These are phyloP conservation scores for Kewa caespitosa DNA, from an alignment of 179 eudicot species.

Conservation along the genomic window DNA sequence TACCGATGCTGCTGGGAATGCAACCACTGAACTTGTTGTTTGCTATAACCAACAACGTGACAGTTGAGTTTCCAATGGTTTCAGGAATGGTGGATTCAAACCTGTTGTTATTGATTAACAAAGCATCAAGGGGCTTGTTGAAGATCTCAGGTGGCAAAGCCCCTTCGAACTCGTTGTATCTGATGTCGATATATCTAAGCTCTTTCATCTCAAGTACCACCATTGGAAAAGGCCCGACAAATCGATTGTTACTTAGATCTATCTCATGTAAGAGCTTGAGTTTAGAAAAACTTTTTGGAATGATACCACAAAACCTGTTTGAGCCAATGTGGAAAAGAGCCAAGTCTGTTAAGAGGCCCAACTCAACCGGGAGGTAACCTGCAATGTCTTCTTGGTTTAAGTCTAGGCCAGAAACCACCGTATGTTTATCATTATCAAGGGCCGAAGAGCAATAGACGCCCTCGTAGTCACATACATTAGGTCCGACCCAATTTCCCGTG, in stretches of 20 bases:
- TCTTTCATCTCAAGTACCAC: conserved; percentile 40
- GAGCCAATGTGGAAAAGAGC: conserved; percentile 68
- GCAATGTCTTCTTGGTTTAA: conserved; percentile 76
- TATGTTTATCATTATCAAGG: conserved; percentile 47
- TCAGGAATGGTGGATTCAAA: conserved; percentile 55
- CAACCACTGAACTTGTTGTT: conserved; percentile 76
- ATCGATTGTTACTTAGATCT: conserved; percentile 82
- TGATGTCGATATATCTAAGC: conserved; percentile 57
- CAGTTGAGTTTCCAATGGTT: conserved; percentile 56
- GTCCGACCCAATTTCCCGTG: conserved; percentile 69
- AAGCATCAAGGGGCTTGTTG: conserved; percentile 56
- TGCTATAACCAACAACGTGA: conserved; percentile 65
- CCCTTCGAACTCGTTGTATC: conserved; percentile 82
- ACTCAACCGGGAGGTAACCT: conserved; percentile 64
- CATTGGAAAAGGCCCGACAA: conserved; percentile 68
- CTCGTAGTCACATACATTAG: conserved; percentile 65
- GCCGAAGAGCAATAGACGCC: conserved; percentile 65
- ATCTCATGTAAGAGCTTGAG: conserved; percentile 47
- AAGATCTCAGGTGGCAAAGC: conserved; percentile 56
- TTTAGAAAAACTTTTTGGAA: conserved; percentile 53
- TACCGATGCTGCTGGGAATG: conserved; percentile 60
- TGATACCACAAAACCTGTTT: conserved; percentile 75
- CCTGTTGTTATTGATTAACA: conserved; percentile 68
- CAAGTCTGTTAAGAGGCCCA: conserved; percentile 64
- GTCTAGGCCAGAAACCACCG: conserved; percentile 73